phyloP scores from a whole-genome alignment of 345 rosid genomes.

The Gossypium stocksii region DNA sequence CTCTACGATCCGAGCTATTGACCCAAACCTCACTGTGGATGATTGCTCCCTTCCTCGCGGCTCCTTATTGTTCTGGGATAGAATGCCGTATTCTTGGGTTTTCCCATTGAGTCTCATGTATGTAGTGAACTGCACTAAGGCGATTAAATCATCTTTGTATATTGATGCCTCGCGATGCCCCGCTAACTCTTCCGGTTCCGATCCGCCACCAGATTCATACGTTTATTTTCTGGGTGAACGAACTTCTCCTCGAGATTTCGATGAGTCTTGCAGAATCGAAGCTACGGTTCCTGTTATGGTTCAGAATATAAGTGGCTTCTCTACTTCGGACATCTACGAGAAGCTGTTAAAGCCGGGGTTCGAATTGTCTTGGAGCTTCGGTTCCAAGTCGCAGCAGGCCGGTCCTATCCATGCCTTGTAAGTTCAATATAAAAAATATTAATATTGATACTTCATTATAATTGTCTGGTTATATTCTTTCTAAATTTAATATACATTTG shows the following conservation, averaged over 20 bases:
- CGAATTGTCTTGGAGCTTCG: not conserved
- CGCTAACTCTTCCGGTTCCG: not conserved
- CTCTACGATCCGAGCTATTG: not conserved
- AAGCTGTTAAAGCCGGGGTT: not conserved
- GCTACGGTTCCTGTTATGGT: not conserved
- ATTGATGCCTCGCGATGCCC: constrained; percentile 7
- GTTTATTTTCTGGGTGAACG: not conserved
- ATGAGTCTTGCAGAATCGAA: not conserved
- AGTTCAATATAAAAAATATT: not conserved
- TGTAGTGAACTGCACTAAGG: not conserved
- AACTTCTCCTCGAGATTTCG: not conserved
- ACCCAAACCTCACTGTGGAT: not conserved
- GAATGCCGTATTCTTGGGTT: not conserved
- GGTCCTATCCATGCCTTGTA: not conserved
- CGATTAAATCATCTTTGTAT: not conserved
- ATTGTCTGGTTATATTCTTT: too few relatives aligned
- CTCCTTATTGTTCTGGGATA: not conserved
- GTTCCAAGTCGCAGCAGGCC: not conserved
- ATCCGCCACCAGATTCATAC: not conserved
- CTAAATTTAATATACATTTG: too few relatives aligned
- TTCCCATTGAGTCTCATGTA: not conserved
- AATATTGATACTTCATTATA: too few relatives aligned
- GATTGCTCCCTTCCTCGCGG: constrained; percentile 7
- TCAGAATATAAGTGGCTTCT: not conserved
- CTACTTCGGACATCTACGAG: not conserved